Evolutionary conservation across 768 basidiomycete species (phyloP).

Genomic region (Rhodotorula toruloides): DNA sequence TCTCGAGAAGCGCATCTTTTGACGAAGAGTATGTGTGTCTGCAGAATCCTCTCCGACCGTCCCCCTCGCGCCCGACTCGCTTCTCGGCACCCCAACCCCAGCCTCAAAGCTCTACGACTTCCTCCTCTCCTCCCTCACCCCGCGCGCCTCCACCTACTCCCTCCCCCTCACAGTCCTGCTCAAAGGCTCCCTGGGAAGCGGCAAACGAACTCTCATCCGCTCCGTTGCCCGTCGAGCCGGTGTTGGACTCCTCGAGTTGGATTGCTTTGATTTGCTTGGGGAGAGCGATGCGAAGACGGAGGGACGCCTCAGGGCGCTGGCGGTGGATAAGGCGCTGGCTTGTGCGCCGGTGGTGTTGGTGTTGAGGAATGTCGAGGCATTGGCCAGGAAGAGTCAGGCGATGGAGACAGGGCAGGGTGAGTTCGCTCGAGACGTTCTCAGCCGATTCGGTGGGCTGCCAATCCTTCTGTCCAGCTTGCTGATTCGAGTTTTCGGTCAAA

Average conservation of each 20-base stretch:
- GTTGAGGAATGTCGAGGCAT: slow-evolving; percentile 71
- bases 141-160: slow-evolving; percentile 57
- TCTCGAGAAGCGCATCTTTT: no score
- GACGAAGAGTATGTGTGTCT: neutral
- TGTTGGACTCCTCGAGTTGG: slow-evolving; percentile 76
- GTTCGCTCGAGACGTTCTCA: neutral
- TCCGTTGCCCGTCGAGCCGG: slow-evolving; percentile 54
- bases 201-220: slow-evolving; percentile 65
- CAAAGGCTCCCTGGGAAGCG: slow-evolving; percentile 71
- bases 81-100: slow-evolving; percentile 16
- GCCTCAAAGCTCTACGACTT: slow-evolving; percentile 53
- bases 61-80: slow-evolving; percentile 10
- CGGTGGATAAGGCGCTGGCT: slow-evolving; percentile 67
- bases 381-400: slow-evolving; percentile 63
- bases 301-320: slow-evolving; percentile 59
- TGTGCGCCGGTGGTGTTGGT: slow-evolving; percentile 82
- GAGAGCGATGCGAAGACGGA: slow-evolving; percentile 73
- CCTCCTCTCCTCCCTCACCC: slow-evolving; percentile 58
- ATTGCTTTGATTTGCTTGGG: slow-evolving; percentile 75
- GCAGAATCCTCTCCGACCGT: neutral
- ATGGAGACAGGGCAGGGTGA: slow-evolving; percentile 64
- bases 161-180: slow-evolving; percentile 68
- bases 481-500: no score
- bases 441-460: no score
- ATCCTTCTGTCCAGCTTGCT: no score